Percentiles rank a stretch among this genome's conserved stretches.
Conservation (phyloP, 805 yeast species). For the Huiozyma naganishii region DNA sequence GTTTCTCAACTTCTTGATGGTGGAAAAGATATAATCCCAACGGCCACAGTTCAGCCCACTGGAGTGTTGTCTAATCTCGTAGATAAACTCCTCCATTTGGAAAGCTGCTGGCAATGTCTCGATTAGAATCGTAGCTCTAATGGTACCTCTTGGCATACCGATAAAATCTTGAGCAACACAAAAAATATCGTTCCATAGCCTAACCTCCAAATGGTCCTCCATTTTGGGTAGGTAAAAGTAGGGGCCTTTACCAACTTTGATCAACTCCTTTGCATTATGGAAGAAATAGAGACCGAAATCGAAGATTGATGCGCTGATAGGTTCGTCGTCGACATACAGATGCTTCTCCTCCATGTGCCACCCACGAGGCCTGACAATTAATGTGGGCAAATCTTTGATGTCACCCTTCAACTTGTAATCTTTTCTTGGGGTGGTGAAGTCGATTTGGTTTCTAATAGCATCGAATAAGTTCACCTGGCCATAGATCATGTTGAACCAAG, state of each 20-base stretch:
- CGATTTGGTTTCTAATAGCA: conserved; percentile 59
- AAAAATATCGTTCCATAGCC: conserved; percentile 74
- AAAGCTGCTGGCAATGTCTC: conserved; percentile 80
- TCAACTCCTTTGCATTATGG: conserved; percentile 56
- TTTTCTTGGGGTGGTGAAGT: conserved; percentile 35
- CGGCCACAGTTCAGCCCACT: conserved; percentile 81
- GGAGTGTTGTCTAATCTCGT: conserved; percentile 64
- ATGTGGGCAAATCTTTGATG: conserved; percentile 42
- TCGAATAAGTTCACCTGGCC: conserved; percentile 75
- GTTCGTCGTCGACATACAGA: conserved; percentile 59
- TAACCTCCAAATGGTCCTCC: conserved; percentile 78
- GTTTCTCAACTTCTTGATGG: conserved; percentile 65
- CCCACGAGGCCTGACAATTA: conserved; percentile 80
- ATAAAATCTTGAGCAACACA: conserved; percentile 64
- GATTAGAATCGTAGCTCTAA: conserved; percentile 70
- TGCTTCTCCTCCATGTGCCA: conserved; percentile 78
- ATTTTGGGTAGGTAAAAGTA: conserved; percentile 76
- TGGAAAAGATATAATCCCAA: conserved; percentile 81
- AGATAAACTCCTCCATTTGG: conserved; percentile 78
- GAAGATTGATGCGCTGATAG: conserved; percentile 64
- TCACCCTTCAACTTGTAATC: conserved; percentile 36
- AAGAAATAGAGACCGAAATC: conserved; percentile 72
- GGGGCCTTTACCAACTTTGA: conserved; percentile 63
- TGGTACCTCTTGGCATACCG: conserved; percentile 60
- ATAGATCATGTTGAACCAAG: conserved; percentile 69